phyloP scores from a whole-genome alignment of 345 rosid genomes.

The Euphorbia peplus region DNA sequence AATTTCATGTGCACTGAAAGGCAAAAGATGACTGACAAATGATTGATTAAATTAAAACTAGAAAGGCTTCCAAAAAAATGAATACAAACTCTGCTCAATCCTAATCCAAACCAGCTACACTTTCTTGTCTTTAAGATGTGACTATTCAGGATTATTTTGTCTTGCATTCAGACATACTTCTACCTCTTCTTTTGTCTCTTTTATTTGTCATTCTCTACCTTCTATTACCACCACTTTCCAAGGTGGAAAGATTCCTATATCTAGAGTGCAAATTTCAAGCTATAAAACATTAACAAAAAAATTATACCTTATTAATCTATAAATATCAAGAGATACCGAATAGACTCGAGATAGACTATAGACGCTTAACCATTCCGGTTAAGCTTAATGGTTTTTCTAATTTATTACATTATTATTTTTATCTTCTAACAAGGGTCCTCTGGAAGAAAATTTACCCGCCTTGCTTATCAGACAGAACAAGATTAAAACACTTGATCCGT shows the following conservation, averaged over 20 bases:
- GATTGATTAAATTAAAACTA: neutral
- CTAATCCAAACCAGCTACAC: neutral
- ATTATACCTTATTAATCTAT: slow-evolving; percentile 1
- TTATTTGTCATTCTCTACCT: neutral
- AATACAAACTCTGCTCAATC: neutral
- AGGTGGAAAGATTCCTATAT: neutral
- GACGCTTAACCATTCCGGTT: too few species aligned
- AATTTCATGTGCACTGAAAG: neutral
- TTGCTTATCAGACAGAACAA: neutral
- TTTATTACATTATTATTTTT: slow-evolving; percentile 17
- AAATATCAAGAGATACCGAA: too few species aligned
- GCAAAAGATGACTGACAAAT: neutral
- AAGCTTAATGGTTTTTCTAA: too few species aligned
- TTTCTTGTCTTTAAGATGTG: neutral
- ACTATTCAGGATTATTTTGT: neutral
- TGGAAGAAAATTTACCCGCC: neutral
- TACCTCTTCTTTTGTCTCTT: neutral
- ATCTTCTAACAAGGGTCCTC: neutral
- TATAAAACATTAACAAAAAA: too few species aligned
- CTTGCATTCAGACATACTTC: too few species aligned
- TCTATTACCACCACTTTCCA: neutral
- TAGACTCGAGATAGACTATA: too few species aligned
- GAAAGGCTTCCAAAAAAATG: neutral
- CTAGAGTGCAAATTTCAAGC: neutral
- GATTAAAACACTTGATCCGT: slow-evolving; percentile 15